These are phyloP conservation scores for Alternaria sp. DNA, from an alignment of 2,329 filamentous ascomycete species.

Conservation along the genomic window DNA sequence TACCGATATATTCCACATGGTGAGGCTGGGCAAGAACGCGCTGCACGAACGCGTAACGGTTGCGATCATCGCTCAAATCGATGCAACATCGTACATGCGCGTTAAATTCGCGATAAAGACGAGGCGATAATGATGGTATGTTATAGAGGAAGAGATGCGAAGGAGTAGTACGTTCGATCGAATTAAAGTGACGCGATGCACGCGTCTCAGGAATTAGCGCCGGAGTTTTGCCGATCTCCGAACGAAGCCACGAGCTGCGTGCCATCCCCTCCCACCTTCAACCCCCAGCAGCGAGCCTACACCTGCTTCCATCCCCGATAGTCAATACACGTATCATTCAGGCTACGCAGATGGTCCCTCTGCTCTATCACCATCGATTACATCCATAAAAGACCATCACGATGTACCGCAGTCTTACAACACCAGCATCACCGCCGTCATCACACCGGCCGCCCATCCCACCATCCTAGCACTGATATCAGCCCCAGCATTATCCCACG, in stretches of 20 bases:
- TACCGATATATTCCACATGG: neutral
- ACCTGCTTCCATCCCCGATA: neutral
- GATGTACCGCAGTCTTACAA: neutral
- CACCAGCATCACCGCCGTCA: neutral
- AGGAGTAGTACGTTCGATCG: neutral
- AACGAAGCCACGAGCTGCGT: neutral
- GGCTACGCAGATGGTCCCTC: neutral
- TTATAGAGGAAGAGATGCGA: neutral
- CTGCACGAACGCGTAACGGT: neutral
- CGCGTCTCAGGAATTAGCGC: neutral
- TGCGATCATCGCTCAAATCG: neutral
- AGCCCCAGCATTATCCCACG: neutral
- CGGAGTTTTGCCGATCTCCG: neutral
- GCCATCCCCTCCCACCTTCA: neutral
- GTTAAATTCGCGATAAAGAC: neutral
- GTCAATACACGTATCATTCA: neutral
- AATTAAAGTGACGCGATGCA: neutral
- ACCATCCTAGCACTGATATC: conserved; percentile 1
- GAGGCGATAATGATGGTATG: neutral
- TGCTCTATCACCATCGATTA: neutral
- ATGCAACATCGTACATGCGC: neutral
- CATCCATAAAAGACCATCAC: neutral
- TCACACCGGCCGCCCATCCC: neutral
- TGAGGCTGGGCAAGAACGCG: neutral
- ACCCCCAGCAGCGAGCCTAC: neutral